phyloP scores from a whole-genome alignment of 495 filamentous ascomycete species.

The Aspergillus kassunensis region DNA sequence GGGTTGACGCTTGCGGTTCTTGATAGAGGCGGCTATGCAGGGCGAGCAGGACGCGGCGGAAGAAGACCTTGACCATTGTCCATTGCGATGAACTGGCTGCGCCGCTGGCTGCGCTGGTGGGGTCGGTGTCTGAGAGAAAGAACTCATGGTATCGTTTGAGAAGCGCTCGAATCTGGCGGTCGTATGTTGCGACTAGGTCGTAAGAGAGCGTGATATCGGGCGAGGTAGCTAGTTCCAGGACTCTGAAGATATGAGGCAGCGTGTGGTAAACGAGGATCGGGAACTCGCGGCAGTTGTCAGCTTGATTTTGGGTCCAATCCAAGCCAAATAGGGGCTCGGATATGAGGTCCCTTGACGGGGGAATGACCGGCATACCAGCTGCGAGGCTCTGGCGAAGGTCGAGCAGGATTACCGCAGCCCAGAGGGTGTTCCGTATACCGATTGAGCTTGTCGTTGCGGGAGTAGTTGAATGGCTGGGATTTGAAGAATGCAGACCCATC shows the following conservation, averaged over 20 bases:
- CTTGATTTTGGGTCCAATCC: too few species aligned
- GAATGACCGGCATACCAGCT: background rate
- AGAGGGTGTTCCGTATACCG: background rate
- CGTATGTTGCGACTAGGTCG: background rate
- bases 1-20: background rate
- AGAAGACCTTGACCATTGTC: conserved; percentile 1
- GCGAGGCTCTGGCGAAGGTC: background rate
- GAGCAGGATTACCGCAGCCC: background rate
- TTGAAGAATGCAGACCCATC: background rate
- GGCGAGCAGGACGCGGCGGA: background rate
- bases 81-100: background rate
- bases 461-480: background rate
- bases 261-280: background rate
- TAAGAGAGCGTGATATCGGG: background rate
- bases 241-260: background rate
- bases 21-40: background rate
- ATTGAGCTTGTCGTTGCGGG: background rate
- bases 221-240: background rate
- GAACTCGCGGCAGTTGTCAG: too few species aligned
- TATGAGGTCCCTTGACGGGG: background rate
- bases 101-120: background rate
- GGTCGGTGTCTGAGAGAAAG: background rate
- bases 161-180: background rate
- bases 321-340: background rate
- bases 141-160: background rate